These are phyloP conservation scores for Pyrus hybrid DNA, from an alignment of 331 rosid genomes.

Conservation along the genomic window DNA sequence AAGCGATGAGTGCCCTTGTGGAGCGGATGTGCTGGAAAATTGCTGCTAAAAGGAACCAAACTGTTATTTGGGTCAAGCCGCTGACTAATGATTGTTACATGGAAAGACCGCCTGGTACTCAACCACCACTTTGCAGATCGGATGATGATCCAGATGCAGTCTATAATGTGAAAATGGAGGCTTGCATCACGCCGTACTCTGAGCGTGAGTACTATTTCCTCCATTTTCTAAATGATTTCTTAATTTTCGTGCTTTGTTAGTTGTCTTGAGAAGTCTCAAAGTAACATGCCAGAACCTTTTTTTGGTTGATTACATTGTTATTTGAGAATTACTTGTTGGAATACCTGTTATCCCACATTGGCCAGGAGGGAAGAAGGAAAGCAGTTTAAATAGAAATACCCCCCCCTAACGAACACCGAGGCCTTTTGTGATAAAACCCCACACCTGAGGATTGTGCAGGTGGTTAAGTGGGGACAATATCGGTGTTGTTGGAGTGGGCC, in stretches of 20 bases:
- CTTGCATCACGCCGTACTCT: slow-evolving; percentile 35
- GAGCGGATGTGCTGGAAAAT: slow-evolving; percentile 92
- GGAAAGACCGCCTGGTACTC: slow-evolving; percentile 22
- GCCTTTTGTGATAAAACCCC: too few species aligned
- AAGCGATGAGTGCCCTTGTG: slow-evolving; percentile 85
- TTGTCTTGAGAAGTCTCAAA: neutral
- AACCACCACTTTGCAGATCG: slow-evolving; percentile 27
- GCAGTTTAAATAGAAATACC: too few species aligned
- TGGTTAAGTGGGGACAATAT: too few species aligned
- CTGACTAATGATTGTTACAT: slow-evolving; percentile 27
- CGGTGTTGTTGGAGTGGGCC: too few species aligned
- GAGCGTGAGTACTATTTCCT: slow-evolving; percentile 20
- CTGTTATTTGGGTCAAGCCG: slow-evolving; percentile 74
- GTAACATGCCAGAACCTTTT: neutral
- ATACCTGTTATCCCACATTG: too few species aligned
- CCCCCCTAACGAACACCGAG: too few species aligned
- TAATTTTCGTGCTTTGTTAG: neutral
- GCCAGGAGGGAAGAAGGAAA: too few species aligned
- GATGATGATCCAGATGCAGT: slow-evolving; percentile 28
- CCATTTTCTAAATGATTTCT: neutral
- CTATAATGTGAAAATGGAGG: slow-evolving; percentile 29
- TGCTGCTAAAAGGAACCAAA: slow-evolving; percentile 80
- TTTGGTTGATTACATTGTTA: neutral
- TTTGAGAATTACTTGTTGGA: neutral
- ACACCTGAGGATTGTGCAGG: too few species aligned